These are phyloP conservation scores for Botrytis byssoidea DNA, from an alignment of 2,329 filamentous ascomycete genomes.

Conservation along the genomic window DNA sequence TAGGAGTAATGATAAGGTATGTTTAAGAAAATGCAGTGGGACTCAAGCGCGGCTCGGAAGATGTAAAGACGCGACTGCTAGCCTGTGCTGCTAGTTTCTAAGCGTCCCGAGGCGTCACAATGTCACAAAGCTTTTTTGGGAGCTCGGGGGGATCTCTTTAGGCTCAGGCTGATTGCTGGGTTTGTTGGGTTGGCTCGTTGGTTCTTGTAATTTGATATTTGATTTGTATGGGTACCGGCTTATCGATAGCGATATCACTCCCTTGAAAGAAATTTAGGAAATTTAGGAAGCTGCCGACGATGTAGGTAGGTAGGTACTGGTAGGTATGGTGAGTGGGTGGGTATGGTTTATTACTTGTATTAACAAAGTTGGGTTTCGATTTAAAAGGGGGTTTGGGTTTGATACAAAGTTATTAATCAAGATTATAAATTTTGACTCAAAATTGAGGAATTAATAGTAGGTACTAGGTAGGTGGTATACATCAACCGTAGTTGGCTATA, in stretches of 20 bases:
- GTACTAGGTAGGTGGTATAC: background rate
- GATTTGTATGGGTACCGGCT: background rate
- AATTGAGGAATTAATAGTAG: background rate
- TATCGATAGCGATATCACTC: conserved; percentile 16
- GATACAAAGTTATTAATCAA: background rate
- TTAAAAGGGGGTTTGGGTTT: background rate
- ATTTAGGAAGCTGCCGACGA: background rate
- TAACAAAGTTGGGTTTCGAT: background rate
- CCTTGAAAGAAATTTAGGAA: background rate
- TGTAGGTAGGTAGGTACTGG: background rate
- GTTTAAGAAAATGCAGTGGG: conserved; percentile 16
- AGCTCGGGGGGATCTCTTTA: background rate
- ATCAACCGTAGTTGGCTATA: background rate
- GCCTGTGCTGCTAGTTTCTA: conserved; percentile 4
- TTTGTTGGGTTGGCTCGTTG: background rate
- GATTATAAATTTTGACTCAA: background rate
- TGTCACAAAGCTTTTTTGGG: background rate
- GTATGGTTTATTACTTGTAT: background rate
- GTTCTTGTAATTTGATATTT: background rate
- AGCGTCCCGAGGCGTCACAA: background rate
- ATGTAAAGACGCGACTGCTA: conserved; percentile 7
- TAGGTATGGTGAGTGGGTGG: background rate
- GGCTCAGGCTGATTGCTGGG: background rate
- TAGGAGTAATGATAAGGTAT: conserved; percentile 14
- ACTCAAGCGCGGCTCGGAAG: conserved; percentile 10